Conservation (phyloP, 257 asterid species). For the Hygrophila difformis region DNA sequence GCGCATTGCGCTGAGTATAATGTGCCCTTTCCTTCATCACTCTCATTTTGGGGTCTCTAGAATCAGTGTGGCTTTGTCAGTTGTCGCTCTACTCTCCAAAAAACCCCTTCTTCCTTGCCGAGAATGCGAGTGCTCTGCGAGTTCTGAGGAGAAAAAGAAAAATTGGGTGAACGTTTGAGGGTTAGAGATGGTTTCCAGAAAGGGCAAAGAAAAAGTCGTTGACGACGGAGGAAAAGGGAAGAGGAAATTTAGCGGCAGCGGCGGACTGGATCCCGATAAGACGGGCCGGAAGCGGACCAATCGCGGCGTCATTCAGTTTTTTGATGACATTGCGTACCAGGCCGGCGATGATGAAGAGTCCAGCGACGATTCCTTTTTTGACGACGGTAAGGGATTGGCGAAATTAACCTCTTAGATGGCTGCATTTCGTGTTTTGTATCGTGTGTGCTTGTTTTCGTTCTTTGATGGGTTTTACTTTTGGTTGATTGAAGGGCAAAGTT, state of each 20-base stretch:
- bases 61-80: too few species aligned
- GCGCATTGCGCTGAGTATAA: too few species aligned
- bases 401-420: too few species aligned
- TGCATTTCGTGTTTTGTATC: constrained; percentile 12
- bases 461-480: not conserved
- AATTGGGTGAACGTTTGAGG: too few species aligned
- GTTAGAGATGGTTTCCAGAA: constrained; percentile 43
- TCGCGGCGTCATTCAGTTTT: constrained; percentile 48
- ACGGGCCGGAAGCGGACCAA: constrained; percentile 50
- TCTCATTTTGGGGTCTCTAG: too few species aligned
- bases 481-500: too few species aligned
- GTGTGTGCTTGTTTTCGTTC: not conserved
- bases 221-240: constrained; percentile 46
- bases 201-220: constrained; percentile 78
- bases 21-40: too few species aligned
- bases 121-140: too few species aligned
- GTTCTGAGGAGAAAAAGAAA: too few species aligned
- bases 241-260: constrained; percentile 35
- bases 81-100: too few species aligned
- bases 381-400: constrained; percentile 29
- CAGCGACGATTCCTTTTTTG: constrained; percentile 41
- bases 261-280: constrained; percentile 31
- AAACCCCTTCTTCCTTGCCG: too few species aligned
- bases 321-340: constrained; percentile 61
- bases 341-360: constrained; percentile 42